Evolutionary conservation across 257 asterid species (phyloP).

Genomic region (Penstemon eatonii): DNA sequence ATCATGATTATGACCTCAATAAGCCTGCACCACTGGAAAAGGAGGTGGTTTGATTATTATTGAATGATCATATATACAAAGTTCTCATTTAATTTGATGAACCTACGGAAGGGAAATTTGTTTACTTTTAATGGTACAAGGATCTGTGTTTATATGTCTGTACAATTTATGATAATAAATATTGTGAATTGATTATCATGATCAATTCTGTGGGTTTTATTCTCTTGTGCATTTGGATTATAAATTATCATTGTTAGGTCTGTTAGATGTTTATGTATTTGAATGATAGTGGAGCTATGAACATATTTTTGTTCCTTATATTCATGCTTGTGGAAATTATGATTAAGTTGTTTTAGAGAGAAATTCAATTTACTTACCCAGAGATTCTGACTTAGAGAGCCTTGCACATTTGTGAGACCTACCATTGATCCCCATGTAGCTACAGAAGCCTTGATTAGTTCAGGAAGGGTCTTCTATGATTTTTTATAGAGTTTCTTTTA

Average conservation of each 20-base stretch:
- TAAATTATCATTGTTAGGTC: background rate
- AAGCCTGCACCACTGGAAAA: conserved; percentile 49
- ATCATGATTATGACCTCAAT: conserved; percentile 42
- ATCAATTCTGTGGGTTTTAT: conserved; percentile 15
- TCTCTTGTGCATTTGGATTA: conserved; percentile 11
- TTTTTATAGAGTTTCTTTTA: background rate
- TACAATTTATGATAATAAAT: conserved; percentile 22
- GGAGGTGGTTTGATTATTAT: conserved; percentile 50
- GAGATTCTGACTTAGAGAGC: background rate
- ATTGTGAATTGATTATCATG: conserved; percentile 24
- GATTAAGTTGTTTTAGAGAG: background rate
- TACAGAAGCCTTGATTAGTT: background rate
- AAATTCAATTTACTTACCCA: background rate
- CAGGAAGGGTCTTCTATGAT: background rate
- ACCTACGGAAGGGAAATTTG: conserved; percentile 9
- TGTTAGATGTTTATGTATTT: background rate
- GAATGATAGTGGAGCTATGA: background rate
- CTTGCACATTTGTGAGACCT: background rate
- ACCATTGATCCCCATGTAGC: background rate
- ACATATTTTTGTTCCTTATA: background rate
- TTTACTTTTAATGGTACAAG: conserved; percentile 6
- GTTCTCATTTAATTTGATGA: conserved; percentile 17
- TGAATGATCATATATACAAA: background rate
- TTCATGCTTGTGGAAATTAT: conserved; percentile 7
- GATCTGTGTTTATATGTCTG: conserved; percentile 21